Evolutionary conservation across 1,139 yeast genomes (phyloP), one percentile per base, ranked within the genome.

Genomic region (Kodamaea sp.): DNA sequence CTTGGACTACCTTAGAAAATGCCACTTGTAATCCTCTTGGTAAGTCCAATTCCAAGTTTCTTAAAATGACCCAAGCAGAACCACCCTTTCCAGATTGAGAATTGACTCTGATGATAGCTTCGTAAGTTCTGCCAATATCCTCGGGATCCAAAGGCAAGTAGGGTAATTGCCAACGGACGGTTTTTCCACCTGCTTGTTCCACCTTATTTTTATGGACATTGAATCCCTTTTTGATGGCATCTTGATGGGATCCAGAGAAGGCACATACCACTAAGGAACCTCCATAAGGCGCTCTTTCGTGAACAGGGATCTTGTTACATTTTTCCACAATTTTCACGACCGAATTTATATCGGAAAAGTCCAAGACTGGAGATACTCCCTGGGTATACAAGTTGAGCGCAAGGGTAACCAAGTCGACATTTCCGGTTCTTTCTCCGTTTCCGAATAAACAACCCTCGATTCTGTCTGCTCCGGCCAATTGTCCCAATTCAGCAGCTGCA

Each of bases 1-100:
- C 58, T 66, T 92, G 97, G 7, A 92, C 97, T 37, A 78, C 73
- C 45, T 77, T 78, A 18, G 97, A 89, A 63, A 89, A 92, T 39
- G 86, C 88, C 31, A 90, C 85, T 67, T 92, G 98, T 58, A 92
- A 70, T 35, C 82, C 83, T 62, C 97, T 81, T 43, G 98, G 98
- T 50, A 92, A 75, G 55, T 92, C 97, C 43, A 92, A 76, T 47
- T 90, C 97, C 57, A 92, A 73, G 44, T 85, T 78, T 56, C 95
- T 80, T 53, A 89, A 76, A 54, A 92, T 84, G 47, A 92, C 85
- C 97, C 97, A 92, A 20, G 97, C 95, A 19, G 97, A 95, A 58
- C 97, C 97, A 57, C 97, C 97, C 68, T 92, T 92, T 56, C 98
- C 98, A 18, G 95, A 84, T 70, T 92, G 97, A 8, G 97, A 89